Evolutionary conservation across 768 basidiomycete species (phyloP).

Genomic region (Pholiota conissans): DNA sequence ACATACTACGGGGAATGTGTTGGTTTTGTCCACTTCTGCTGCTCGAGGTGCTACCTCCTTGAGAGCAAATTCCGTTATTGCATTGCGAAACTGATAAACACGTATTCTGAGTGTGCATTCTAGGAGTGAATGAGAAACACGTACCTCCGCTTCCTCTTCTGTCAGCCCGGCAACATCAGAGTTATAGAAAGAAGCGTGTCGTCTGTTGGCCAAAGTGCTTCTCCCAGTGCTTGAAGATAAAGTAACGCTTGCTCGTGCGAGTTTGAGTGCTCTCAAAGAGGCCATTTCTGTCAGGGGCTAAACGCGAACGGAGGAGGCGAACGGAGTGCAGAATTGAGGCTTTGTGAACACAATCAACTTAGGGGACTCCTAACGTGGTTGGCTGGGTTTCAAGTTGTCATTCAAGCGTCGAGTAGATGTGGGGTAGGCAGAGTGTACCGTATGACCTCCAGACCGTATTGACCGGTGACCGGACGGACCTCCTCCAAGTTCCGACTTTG

Average conservation of each 20-base stretch:
- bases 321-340: background rate
- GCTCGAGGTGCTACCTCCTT: conserved; percentile 86
- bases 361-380: background rate
- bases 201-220: conserved; percentile 6
- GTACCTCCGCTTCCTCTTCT: conserved; percentile 78
- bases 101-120: background rate
- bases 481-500: background rate
- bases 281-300: conserved; percentile 6
- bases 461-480: background rate
- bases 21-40: conserved; percentile 82
- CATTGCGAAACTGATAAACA: conserved; percentile 69
- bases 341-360: no score
- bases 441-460: no score
- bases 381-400: background rate
- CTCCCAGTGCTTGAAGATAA: background rate
- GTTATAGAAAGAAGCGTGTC: conserved; percentile 66
- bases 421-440: no score
- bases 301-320: background rate
- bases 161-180: conserved; percentile 72
- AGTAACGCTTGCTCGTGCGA: background rate
- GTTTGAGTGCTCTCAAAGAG: conserved; percentile 1
- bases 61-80: conserved; percentile 76
- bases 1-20: conserved; percentile 75
- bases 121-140: conserved; percentile 13
- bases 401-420: background rate